phyloP scores from a whole-genome alignment of 495 filamentous ascomycete genomes.

The Chaetomidium leptoderma region DNA sequence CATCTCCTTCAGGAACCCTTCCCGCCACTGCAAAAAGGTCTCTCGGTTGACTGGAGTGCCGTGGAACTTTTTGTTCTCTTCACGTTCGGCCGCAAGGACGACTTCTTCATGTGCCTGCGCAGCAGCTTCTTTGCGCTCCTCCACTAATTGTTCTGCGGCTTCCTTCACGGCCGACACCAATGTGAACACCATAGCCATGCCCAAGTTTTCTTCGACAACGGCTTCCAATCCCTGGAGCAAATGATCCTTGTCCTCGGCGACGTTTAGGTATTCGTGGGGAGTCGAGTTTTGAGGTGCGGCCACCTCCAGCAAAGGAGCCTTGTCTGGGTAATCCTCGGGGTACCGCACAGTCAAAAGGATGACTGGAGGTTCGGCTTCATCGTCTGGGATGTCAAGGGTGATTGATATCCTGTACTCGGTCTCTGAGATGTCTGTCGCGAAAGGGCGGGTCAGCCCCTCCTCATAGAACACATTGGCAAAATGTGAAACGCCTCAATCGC shows the following conservation, averaged over 20 bases:
- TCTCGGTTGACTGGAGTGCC: conserved; percentile 82
- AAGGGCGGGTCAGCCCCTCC: not conserved
- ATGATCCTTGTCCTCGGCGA: conserved; percentile 59
- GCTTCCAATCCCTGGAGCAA: conserved; percentile 65
- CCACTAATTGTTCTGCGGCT: conserved; percentile 71
- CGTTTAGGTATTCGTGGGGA: conserved; percentile 55
- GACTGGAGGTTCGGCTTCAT: conserved; percentile 52
- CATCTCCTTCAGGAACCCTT: conserved; percentile 72
- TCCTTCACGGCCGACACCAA: conserved; percentile 85
- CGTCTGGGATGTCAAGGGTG: conserved; percentile 65
- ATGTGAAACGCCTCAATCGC: conserved; percentile 6
- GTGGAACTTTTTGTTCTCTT: conserved; percentile 94
- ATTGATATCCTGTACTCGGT: conserved; percentile 81
- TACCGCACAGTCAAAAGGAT: conserved; percentile 80
- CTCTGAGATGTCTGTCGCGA: conserved; percentile 69
- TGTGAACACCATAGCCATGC: conserved; percentile 98
- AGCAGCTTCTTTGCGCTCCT: conserved; percentile 57
- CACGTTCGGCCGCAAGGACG: conserved; percentile 69
- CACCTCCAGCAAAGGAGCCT: conserved; percentile 74
- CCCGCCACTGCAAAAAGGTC: conserved; percentile 78
- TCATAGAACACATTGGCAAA: no score
- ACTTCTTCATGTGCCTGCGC: conserved; percentile 61
- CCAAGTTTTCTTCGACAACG: conserved; percentile 81
- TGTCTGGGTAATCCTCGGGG: conserved; percentile 82
- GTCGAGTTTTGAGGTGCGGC: conserved; percentile 63